These are phyloP conservation scores for Takakia lepidozioides DNA, from an alignment of 225 moss, liverwort and hornwort species.

Conservation along the genomic window DNA sequence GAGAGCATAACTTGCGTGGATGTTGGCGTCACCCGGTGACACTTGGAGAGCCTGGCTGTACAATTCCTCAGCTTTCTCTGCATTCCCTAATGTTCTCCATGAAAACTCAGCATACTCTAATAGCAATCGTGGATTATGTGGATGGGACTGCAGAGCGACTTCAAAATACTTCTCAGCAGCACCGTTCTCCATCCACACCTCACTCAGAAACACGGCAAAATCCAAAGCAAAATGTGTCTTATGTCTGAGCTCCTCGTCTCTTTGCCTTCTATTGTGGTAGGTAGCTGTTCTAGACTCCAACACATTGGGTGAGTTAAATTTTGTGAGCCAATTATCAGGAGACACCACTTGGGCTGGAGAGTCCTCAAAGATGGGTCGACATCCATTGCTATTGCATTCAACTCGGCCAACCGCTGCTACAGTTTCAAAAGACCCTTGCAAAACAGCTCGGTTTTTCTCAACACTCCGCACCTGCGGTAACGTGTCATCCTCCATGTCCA, in stretches of 20 bases:
- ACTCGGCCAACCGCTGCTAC: slow-evolving; percentile 26
- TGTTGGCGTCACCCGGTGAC: slow-evolving; percentile 19
- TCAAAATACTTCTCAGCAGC: slow-evolving; percentile 40
- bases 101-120: slow-evolving; percentile 42
- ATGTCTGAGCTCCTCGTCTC: slow-evolving; percentile 12
- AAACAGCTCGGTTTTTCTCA: slow-evolving; percentile 4
- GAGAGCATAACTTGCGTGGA: slow-evolving; percentile 34
- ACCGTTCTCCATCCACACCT: slow-evolving; percentile 37
- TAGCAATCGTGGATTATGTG: slow-evolving; percentile 31
- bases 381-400: slow-evolving; percentile 37
- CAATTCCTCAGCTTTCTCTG: slow-evolving; percentile 42
- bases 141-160: slow-evolving; percentile 26
- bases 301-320: slow-evolving; percentile 10
- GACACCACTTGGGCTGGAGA: neutral
- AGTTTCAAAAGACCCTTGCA: slow-evolving; percentile 27
- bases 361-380: slow-evolving; percentile 30
- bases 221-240: slow-evolving; percentile 19
- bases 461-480: neutral
- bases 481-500: slow-evolving; percentile 2
- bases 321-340: neutral
- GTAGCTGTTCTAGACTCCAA: slow-evolving; percentile 21
- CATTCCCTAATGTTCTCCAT: slow-evolving; percentile 40
- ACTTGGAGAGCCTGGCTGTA: slow-evolving; percentile 30
- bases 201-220: slow-evolving; percentile 40
- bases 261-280: slow-evolving; percentile 13